Base-by-base conservation (phyloP, 352 stramenopile species). In the Phytophthora ohioensis region DNA sequence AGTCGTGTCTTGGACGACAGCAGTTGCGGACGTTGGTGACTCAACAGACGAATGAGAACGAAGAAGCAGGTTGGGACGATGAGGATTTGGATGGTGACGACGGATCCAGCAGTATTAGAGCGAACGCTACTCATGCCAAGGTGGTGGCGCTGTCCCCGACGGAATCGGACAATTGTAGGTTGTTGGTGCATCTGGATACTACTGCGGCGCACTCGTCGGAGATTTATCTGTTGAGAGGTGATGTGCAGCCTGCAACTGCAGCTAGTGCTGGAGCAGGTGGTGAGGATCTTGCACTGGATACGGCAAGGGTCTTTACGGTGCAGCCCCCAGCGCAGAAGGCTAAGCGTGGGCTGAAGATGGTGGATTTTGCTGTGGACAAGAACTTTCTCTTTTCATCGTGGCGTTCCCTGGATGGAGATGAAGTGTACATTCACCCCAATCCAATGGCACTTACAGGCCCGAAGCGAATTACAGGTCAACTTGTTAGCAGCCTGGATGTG, bases 351-450 rank as follows among this genome's bases (percentile, higher is more conserved):
- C 65, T 90, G 3, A 88, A 86, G 53, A 84, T 94, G 60, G 80
- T 94, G 21, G 84, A 92, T 55, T 92, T 94, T 67, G 78, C 79
- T 0, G 77, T 92, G 9, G 82, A 94, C 43, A 82, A 90, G 43
- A 84, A 81, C 31, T 83, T 82, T 27, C 54, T 94, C 38, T 92
- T 89, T 43, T 92, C 83, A n/a, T 84, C 81, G 1, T 94, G 87
- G 86, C 76, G 86, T 1, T 91, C 83, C 10, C 54, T 87, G 7
- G 79, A 74, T 48, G 81, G 83, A 0, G 82, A 92, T 32, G 80
- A 85, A 15, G 72, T 91, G 12, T 91, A 79, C 61, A 83, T 82
- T 21, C 85, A 94, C 54, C 61, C 78, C 11, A 92, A 94, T 17
- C 81, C 85, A 17, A 91, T 92, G 82, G 85, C 82, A 5, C 56